These are phyloP conservation scores for Penicillium digitatum DNA, from an alignment of 2,329 filamentous ascomycete genomes.

Conservation along the genomic window DNA sequence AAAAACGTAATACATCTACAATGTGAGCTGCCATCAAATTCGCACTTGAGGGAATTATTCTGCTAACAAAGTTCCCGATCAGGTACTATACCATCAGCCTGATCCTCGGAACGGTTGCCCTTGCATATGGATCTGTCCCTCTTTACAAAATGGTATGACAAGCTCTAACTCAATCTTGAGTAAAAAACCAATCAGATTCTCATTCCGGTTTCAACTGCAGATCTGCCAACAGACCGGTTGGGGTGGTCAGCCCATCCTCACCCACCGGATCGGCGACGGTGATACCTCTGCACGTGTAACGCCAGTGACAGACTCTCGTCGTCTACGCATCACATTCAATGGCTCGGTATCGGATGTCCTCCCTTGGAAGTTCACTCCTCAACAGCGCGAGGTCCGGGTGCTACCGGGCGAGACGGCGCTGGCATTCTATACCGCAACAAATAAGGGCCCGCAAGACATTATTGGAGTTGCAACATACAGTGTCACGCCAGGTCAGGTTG, in stretches of 20 bases:
- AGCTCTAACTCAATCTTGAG: background rate
- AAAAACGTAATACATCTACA: conserved; percentile 53
- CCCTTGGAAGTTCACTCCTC: conserved; percentile 94
- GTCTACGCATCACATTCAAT: conserved; percentile 93
- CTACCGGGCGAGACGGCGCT: conserved; percentile 93
- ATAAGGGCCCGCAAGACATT: conserved; percentile 84
- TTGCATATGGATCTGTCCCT: conserved; percentile 63
- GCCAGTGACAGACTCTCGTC: conserved; percentile 74
- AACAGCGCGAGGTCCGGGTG: conserved; percentile 94
- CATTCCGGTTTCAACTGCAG: conserved; percentile 24
- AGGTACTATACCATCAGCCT: conserved; percentile 63
- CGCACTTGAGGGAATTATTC: background rate
- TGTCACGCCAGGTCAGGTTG: conserved; percentile 91
- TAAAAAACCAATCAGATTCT: background rate
- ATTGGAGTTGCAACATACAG: conserved; percentile 98
- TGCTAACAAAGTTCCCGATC: conserved; percentile 4
- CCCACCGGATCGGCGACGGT: conserved; percentile 61
- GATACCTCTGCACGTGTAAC: conserved; percentile 73
- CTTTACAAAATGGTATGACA: conserved; percentile 61
- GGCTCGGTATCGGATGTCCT: conserved; percentile 91
- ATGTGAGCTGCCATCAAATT: conserved; percentile 40
- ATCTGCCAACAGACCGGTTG: conserved; percentile 61
- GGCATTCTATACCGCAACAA: conserved; percentile 96
- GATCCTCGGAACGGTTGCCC: conserved; percentile 59
- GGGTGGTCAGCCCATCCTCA: conserved; percentile 88